Base-by-base conservation (phyloP, 345 rosid species). In the Hibiscus trionum region DNA sequence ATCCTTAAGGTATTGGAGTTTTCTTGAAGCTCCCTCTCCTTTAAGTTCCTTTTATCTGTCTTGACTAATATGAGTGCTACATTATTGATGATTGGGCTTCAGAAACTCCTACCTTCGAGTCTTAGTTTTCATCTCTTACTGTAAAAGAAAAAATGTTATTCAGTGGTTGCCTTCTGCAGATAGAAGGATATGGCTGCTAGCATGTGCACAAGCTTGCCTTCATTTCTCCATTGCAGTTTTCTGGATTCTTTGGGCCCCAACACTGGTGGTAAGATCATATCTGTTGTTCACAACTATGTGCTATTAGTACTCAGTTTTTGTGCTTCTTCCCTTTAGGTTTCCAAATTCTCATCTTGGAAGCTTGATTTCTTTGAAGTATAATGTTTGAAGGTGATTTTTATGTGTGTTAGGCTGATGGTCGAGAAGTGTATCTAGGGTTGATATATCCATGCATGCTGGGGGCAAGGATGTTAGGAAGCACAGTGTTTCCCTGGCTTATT, bases 211-310 rank as follows among this genome's bases (percentile, higher is more conserved):
- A 78, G 87, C 89, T 81, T 87, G 88, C 80, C 88, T 95, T 74
- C 94, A 89, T 74, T 92, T 95, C 79, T 86, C 99, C 5, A 79
- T 86, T 75, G 86, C 82, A 17, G 75, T 86, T 70, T 89, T 92
- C 83, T 92, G 98, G 99, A 89, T 95, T 80, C 85, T 95, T 21
- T 95, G 98, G 99, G 93, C 98, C 35, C 94, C 99, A 60, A 86
- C 88, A 16, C 77, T 90, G 78, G 98, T 90, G 94, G 97, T 95
- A 88, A 35, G 91, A 66, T 80, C 75, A 75, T 57, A 47, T 59
- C 61, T 73, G 42, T 60, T 15, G 5, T 57, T 61, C 56, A 44
- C 65, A 33, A 72, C 65, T 14, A 31, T 57, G 37, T 21, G 60
- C 17, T 26, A 44, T 17, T 72, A 61, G 62, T 58, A 73, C 73